Conservation (phyloP, 257 asterid genomes). For the Ocimum tenuiflorum region DNA sequence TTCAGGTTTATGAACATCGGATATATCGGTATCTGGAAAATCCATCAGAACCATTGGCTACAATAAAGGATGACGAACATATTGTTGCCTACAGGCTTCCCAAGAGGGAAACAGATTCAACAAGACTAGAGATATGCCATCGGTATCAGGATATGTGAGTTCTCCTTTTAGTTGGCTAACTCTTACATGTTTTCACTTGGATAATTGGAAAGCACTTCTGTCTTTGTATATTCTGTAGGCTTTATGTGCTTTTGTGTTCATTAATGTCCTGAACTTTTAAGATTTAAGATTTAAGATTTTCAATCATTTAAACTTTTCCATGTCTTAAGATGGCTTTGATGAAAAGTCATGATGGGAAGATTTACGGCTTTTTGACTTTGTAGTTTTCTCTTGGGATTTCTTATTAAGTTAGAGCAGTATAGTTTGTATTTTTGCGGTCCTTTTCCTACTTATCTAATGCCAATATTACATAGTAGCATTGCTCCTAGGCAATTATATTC, state of each 20-base stretch:
- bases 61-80: slow-evolving; percentile 81
- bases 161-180: background rate
- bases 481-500: background rate
- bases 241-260: background rate
- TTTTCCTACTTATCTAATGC: background rate
- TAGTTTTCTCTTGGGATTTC: too few relatives aligned
- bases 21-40: slow-evolving; percentile 68
- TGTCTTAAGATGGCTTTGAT: background rate
- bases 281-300: background rate
- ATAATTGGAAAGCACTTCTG: background rate
- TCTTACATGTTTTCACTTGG: background rate
- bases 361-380: background rate
- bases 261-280: slow-evolving; percentile 3
- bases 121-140: slow-evolving; percentile 74
- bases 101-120: slow-evolving; percentile 40
- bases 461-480: background rate
- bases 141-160: slow-evolving; percentile 68
- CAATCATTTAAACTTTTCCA: background rate
- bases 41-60: slow-evolving; percentile 59
- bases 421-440: background rate
- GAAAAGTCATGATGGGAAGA: background rate
- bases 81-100: slow-evolving; percentile 90
- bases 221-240: background rate
- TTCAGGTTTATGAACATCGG: slow-evolving; percentile 78
- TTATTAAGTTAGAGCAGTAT: background rate